phyloP scores from a whole-genome alignment of 192 early-diverging fungal species.

The Coemansia aciculifera region DNA sequence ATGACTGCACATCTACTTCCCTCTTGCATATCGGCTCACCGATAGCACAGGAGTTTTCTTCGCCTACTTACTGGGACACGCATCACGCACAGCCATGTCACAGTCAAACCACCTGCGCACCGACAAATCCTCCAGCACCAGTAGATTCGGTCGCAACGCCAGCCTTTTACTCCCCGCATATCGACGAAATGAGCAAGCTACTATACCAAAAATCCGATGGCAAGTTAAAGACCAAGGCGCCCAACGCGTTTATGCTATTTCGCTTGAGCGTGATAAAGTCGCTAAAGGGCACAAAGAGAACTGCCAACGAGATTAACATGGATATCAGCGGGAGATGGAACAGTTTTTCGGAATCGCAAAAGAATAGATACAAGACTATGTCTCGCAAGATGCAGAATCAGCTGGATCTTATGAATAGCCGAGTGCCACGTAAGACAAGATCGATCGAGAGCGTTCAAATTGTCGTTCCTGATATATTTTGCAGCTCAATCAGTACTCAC shows the following conservation, averaged over 20 bases:
- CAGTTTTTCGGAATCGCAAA: not conserved
- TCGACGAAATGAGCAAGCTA: not conserved
- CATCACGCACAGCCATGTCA: not conserved
- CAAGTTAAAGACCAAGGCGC: constrained; percentile 14
- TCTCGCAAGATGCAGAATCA: constrained; percentile 12
- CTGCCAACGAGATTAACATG: constrained; percentile 13
- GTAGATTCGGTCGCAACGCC: not conserved
- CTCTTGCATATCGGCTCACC: not conserved
- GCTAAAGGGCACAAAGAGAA: constrained; percentile 15
- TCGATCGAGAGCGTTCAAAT: not conserved
- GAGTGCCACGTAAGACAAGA: not conserved
- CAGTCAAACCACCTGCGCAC: not conserved
- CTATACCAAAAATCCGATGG: constrained; percentile 10
- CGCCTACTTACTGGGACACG: not conserved
- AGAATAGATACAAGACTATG: not conserved
- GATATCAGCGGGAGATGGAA: constrained; percentile 9
- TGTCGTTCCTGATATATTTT: not conserved
- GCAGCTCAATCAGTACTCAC: not conserved
- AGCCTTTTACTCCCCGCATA: not conserved
- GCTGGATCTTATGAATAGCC: constrained; percentile 4
- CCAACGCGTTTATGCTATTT: constrained; percentile 37
- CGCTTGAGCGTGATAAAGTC: constrained; percentile 17
- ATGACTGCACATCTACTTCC: not conserved
- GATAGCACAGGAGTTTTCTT: not conserved
- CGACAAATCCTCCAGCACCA: not conserved